Evolutionary conservation across 139 green algal genomes (phyloP).

Genomic region (Volvox africanus): DNA sequence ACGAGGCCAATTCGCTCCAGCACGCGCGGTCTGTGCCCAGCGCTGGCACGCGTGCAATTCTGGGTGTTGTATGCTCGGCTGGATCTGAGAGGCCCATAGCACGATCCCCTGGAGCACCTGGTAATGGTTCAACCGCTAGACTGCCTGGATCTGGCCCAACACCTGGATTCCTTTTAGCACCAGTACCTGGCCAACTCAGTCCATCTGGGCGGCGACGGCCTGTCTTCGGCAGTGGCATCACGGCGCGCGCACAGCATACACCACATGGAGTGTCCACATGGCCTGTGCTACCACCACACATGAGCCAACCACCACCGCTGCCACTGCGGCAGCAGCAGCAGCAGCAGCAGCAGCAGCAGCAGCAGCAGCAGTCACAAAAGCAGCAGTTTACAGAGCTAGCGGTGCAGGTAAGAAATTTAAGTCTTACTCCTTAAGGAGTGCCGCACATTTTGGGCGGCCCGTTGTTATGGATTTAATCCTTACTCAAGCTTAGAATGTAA

Average conservation of each 20-base stretch:
- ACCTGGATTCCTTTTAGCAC: not conserved
- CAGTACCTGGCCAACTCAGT: not conserved
- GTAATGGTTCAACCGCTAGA: not conserved
- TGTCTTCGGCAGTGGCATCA: constrained; percentile 6
- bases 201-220: not conserved
- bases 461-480: no score
- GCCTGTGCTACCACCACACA: not conserved
- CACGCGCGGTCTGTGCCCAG: not conserved
- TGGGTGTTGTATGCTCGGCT: not conserved
- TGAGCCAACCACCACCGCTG: not conserved
- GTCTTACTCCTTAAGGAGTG: no score
- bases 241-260: not conserved
- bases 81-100: not conserved
- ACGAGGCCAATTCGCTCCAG: not conserved
- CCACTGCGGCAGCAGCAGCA: not conserved
- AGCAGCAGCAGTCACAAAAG: not conserved
- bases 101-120: not conserved
- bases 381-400: no score
- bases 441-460: no score
- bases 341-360: not conserved
- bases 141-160: no score
- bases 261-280: not conserved
- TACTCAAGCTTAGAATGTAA: no score
- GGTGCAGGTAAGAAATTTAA: no score
- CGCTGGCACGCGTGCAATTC: not conserved